A percentile compares a stretch with the other conserved stretches of the same genome.
phyloP scores from a whole-genome alignment of 768 basidiomycete species.

The Leccinum pellstonianum region DNA sequence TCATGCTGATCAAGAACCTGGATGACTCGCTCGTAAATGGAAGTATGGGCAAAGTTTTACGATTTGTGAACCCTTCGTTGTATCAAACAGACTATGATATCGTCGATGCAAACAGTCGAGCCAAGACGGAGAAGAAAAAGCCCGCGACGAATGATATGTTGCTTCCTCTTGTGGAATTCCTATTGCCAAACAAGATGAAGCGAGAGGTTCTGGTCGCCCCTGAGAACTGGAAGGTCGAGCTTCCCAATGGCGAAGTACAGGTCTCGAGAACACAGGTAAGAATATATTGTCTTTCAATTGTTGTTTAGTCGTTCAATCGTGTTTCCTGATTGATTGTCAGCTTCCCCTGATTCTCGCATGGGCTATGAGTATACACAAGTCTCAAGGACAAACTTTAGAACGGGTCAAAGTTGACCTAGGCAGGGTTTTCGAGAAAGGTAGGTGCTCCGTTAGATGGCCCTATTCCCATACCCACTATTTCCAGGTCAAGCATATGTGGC shows the following conservation, averaged over 20 bases:
- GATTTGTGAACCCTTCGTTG: constrained; percentile 59
- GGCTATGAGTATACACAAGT: constrained; percentile 99
- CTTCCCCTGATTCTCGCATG: constrained; percentile 87
- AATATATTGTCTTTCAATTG: constrained; percentile 1
- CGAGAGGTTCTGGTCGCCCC: constrained; percentile 59
- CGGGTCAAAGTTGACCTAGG: constrained; percentile 93
- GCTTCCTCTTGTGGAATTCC: constrained; percentile 80
- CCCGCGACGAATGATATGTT: constrained; percentile 34
- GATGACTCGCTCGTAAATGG: constrained; percentile 94
- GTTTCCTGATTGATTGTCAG: constrained; percentile 38
- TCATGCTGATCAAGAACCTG: constrained; percentile 94
- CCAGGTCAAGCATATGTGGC: constrained; percentile 90
- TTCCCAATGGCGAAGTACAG: constrained; percentile 84
- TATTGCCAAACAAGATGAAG: constrained; percentile 52
- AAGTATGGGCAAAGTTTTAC: constrained; percentile 80
- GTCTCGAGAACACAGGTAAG: constrained; percentile 76
- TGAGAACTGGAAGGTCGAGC: constrained; percentile 84
- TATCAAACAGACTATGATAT: constrained; percentile 46
- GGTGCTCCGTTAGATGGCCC: constrained; percentile 9
- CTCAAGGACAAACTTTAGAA: constrained; percentile 94
- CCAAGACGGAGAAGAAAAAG: constrained; percentile 34
- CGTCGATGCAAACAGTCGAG: constrained; percentile 33
- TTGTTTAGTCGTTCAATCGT: background rate
- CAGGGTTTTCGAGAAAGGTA: constrained; percentile 90
- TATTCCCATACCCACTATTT: constrained; percentile 2